A percentile compares a stretch with the other conserved stretches of the same genome.
These are phyloP conservation scores for Xylariaceae sp. DNA, from an alignment of 2,329 filamentous ascomycete species.

Conservation along the genomic window DNA sequence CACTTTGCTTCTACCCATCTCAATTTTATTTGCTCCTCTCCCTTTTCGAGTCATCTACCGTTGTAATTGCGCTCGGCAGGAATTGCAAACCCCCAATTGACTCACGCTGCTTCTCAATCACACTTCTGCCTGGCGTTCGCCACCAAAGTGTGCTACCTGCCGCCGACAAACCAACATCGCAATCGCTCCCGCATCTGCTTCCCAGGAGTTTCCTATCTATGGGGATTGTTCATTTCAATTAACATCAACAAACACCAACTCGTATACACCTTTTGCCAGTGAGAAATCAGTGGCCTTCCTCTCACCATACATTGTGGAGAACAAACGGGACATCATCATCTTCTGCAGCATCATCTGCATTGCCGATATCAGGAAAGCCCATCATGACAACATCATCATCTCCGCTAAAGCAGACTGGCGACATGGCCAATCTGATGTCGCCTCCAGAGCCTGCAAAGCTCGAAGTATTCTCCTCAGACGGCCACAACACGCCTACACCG, in stretches of 20 bases:
- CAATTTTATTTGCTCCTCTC: not conserved
- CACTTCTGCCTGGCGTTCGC: constrained; percentile 25
- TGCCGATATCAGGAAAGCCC: no score
- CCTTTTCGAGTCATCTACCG: constrained; percentile 1
- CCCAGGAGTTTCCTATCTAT: constrained; percentile 17
- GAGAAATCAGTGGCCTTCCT: no score
- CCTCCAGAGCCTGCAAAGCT: constrained; percentile 51
- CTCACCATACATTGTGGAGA: no score
- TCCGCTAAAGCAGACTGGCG: constrained; percentile 36
- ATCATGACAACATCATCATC: constrained; percentile 18
- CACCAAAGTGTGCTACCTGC: constrained; percentile 18
- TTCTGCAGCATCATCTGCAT: constrained; percentile 10
- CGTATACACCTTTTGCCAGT: no score
- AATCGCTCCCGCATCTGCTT: constrained; percentile 18
- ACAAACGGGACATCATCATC: constrained; percentile 6
- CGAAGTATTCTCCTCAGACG: constrained; percentile 47
- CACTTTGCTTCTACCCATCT: not conserved
- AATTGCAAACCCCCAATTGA: constrained; percentile 17
- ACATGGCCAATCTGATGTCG: constrained; percentile 55
- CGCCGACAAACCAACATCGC: constrained; percentile 27
- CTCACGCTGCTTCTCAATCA: constrained; percentile 22
- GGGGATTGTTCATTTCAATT: constrained; percentile 13
- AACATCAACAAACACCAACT: constrained; percentile 8
- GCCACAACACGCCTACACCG: constrained; percentile 18
- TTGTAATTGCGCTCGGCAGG: not conserved